A percentile compares a stretch with the other conserved stretches of the same genome.
phyloP scores from a whole-genome alignment of 257 asterid genomes.

The Salvia hispanica region DNA sequence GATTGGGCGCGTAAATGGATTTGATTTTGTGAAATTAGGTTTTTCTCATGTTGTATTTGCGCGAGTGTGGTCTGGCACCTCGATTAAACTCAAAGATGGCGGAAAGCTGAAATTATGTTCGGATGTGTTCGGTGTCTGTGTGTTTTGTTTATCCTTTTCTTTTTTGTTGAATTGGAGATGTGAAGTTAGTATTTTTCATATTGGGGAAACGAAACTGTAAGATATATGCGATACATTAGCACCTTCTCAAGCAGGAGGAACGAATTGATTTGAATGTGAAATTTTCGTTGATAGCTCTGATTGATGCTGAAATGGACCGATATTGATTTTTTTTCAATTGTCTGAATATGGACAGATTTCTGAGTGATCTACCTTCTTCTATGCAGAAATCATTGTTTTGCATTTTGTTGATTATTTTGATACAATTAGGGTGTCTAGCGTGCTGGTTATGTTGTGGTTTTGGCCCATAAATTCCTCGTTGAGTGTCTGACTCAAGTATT shows the following conservation, averaged over 20 bases:
- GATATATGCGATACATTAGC: neutral
- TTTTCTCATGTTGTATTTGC: neutral
- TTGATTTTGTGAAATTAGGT: slow-evolving; percentile 8
- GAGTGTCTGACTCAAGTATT: neutral
- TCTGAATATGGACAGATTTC: neutral
- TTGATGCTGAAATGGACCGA: neutral
- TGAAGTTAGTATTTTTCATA: neutral
- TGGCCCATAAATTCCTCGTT: neutral
- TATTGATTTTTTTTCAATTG: neutral
- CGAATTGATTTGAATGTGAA: neutral
- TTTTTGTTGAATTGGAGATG: slow-evolving; percentile 2
- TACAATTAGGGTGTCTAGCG: neutral
- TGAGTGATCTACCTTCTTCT: slow-evolving; percentile 2
- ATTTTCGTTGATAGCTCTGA: neutral
- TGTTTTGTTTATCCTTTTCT: neutral
- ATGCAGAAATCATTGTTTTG: neutral
- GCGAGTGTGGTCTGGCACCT: neutral
- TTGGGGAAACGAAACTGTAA: neutral
- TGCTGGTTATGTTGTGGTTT: slow-evolving; percentile 3
- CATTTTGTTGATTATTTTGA: neutral
- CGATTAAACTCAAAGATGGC: slow-evolving; percentile 4
- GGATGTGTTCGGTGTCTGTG: neutral
- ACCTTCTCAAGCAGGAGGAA: neutral
- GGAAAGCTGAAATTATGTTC: neutral
- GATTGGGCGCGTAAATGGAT: slow-evolving; percentile 20